A percentile compares a stretch with the other conserved stretches of the same genome.
Evolutionary conservation across 371 early-diverging fungal genomes (phyloP).

Genomic region (Mucor saturninus): DNA sequence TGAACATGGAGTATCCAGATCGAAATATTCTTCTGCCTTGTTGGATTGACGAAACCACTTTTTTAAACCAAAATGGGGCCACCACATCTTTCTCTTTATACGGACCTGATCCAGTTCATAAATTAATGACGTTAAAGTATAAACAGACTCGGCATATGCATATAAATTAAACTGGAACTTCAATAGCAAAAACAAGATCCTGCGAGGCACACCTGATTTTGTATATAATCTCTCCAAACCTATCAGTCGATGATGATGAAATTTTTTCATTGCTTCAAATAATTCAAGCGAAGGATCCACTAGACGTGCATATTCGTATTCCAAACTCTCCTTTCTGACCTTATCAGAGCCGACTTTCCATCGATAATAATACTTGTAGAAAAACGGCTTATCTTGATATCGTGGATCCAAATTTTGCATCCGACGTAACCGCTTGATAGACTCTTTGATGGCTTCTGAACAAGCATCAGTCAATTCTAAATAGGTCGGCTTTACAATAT

Average conservation of each 20-base stretch:
- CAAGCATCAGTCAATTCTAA: slow-evolving; percentile 43
- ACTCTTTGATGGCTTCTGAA: slow-evolving; percentile 34
- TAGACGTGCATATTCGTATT: slow-evolving; percentile 17
- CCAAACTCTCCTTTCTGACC: slow-evolving; percentile 9
- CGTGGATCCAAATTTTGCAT: slow-evolving; percentile 44
- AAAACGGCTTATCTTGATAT: slow-evolving; percentile 35
- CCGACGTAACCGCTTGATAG: slow-evolving; percentile 35
- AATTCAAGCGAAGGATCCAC: slow-evolving; percentile 40
- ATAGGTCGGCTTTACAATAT: slow-evolving; percentile 33
- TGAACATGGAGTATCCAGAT: slow-evolving; percentile 34
- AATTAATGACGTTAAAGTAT: slow-evolving; percentile 45
- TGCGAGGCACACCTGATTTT: slow-evolving; percentile 33
- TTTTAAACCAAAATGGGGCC: slow-evolving; percentile 32
- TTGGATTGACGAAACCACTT: slow-evolving; percentile 27
- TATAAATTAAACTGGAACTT: slow-evolving; percentile 51
- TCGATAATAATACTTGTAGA: slow-evolving; percentile 33
- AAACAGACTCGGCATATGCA: slow-evolving; percentile 45
- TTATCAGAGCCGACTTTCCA: slow-evolving; percentile 20
- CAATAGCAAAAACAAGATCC: slow-evolving; percentile 45
- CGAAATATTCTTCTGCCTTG: slow-evolving; percentile 23
- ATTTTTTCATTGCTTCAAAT: slow-evolving; percentile 36
- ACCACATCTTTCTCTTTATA: slow-evolving; percentile 32
- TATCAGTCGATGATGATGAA: slow-evolving; percentile 36
- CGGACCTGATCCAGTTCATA: slow-evolving; percentile 46
- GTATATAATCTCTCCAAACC: slow-evolving; percentile 39